Evolutionary conservation across 2,329 filamentous ascomycete genomes (phyloP).

Genomic region (Nectriaceae sp.): DNA sequence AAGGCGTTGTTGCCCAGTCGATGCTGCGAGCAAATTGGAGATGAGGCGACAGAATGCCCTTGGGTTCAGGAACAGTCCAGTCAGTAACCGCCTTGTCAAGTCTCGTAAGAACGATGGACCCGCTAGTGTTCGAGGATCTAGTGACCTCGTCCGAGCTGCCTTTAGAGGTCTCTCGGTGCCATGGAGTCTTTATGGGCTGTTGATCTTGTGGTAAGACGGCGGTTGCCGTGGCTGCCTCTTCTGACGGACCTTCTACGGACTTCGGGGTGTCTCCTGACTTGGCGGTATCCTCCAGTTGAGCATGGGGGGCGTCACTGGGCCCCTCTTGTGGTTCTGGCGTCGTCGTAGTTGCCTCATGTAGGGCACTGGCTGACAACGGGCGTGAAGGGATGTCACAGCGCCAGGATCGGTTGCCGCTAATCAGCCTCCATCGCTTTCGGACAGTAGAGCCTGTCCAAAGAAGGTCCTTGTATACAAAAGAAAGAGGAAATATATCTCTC

Average conservation of each 20-base stretch:
- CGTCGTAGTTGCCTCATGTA: slow-evolving; percentile 1
- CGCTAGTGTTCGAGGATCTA: slow-evolving; percentile 25
- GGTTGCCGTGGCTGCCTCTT: slow-evolving; percentile 1
- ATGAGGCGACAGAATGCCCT: slow-evolving; percentile 32
- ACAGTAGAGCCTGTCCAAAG: slow-evolving; percentile 43
- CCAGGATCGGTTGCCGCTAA: slow-evolving; percentile 43
- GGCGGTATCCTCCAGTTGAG: too few species aligned
- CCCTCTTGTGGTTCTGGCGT: neutral
- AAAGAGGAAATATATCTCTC: slow-evolving; percentile 45
- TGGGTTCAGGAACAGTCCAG: slow-evolving; percentile 35
- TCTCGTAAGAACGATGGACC: slow-evolving; percentile 29
- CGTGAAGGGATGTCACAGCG: slow-evolving; percentile 7
- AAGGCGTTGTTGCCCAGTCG: slow-evolving; percentile 44
- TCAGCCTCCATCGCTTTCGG: slow-evolving; percentile 39
- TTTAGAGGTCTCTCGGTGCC: slow-evolving; percentile 11
- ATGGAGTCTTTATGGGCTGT: neutral
- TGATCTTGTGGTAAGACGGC: neutral
- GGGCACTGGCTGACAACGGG: slow-evolving; percentile 4
- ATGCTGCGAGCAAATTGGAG: slow-evolving; percentile 33
- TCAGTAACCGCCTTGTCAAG: slow-evolving; percentile 38
- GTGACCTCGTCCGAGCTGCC: slow-evolving; percentile 31
- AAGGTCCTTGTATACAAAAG: slow-evolving; percentile 36
- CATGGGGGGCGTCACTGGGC: too few species aligned
- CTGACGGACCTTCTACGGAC: neutral
- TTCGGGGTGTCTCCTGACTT: neutral